These are phyloP conservation scores for Brassica incana DNA, from an alignment of 345 rosid genomes.

Conservation along the genomic window DNA sequence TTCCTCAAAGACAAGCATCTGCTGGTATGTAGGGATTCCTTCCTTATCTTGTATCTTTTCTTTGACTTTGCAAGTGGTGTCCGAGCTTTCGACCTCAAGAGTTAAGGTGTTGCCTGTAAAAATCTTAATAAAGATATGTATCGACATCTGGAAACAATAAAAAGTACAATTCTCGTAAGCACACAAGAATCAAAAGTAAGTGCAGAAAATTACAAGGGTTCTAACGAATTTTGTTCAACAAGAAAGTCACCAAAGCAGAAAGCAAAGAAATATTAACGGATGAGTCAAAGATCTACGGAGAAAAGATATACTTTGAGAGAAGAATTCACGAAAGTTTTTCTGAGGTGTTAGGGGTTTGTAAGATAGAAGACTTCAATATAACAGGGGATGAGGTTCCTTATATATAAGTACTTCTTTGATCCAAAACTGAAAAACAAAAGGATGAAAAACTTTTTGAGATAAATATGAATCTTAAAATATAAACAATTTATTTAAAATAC, in stretches of 20 bases:
- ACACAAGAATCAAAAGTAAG: background rate
- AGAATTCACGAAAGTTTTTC: background rate
- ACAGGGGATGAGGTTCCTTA: background rate
- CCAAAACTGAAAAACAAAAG: background rate
- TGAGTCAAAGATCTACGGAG: background rate
- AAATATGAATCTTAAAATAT: background rate
- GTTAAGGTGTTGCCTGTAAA: background rate
- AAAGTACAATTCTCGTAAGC: background rate
- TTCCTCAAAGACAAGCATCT: background rate
- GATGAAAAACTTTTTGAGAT: background rate
- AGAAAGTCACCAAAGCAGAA: background rate
- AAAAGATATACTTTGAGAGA: background rate
- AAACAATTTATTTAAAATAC: background rate
- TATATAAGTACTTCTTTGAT: background rate
- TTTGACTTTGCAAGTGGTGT: background rate
- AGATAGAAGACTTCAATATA: background rate
- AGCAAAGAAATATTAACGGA: background rate
- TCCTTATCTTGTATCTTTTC: background rate
- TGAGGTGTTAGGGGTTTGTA: background rate
- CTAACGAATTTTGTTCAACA: background rate
- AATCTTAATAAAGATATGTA: background rate
- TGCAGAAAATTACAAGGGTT: background rate
- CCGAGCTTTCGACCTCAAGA: background rate
- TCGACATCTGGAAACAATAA: background rate
- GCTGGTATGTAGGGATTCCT: background rate